Base-by-base conservation (phyloP, 225 moss, liverwort and hornwort genomes). In the Bryoerythrophyllum caledonicum region DNA sequence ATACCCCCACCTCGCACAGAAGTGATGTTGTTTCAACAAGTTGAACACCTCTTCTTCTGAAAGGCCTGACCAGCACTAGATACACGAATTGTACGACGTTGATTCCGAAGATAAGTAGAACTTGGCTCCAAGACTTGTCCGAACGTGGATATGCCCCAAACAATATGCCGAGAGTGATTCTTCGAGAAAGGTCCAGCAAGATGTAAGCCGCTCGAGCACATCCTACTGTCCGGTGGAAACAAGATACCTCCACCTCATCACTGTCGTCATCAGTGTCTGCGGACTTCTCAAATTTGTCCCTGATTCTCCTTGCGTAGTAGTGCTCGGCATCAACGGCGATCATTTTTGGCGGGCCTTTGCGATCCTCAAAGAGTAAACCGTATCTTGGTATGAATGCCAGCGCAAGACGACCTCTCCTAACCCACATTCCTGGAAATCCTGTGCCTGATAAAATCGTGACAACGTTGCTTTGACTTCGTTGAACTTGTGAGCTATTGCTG, bases 281-380 rank as follows among this genome's bases (percentile, higher is more conserved):
- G 74, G 81, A 82, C 51, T 79, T 67, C 7, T 80, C 86, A 32
- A 84, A 79, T 34, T 79, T 81, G 2, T 84, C 82, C 63, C 80
- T 71, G 21, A 68, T 76, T 30, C 80, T 86, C 24, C 81, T 83
- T 23, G 76, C 70, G 26, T 86, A 78, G 68, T 82, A 61, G 10
- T 68, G 52, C 27, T 86, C 69, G 52, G 16, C 46, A 54, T 65
- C 72, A 24, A 70, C 53, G 27, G 54, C 65, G 61, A 90, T 70
- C 60, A 90, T 55, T 80, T 90, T 91, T 7, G 93, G 93, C 14
- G 93, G 91, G 27, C 91, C 93, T 76, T 93, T 93, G 24, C 89
- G 84, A 71, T 91, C 91, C 86, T 91, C 93, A 62, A 93, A 91
- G 37, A 89, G 83, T 43, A 90, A 71, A 5, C 93, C 93, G 67